A percentile compares a stretch with the other conserved stretches of the same genome.
Evolutionary conservation across 768 basidiomycete species (phyloP).

Genomic region (Strobilomyces confusus): DNA sequence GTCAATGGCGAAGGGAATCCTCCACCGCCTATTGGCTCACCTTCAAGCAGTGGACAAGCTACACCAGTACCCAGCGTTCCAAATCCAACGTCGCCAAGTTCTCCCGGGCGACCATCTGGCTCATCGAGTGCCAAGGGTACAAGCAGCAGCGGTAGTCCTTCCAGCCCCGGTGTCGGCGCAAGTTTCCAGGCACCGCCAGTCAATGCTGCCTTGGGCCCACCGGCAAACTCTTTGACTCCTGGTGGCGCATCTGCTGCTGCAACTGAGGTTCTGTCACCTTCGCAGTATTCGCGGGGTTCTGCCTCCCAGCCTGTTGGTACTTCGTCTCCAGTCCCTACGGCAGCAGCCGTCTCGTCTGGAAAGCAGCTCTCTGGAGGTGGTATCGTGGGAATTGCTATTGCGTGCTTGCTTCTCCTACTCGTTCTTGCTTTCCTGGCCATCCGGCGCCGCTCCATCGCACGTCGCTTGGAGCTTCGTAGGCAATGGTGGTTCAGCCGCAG

Average conservation of each 20-base stretch:
- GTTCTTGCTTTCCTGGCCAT: constrained; percentile 38
- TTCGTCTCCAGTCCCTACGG: constrained; percentile 7
- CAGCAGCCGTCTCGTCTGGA: constrained; percentile 12
- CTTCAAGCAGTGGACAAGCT: constrained; percentile 2
- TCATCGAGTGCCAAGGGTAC: background rate
- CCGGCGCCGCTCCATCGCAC: constrained; percentile 43
- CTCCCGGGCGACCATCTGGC: background rate
- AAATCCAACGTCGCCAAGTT: background rate
- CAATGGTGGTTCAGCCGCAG: constrained; percentile 44
- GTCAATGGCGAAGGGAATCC: background rate
- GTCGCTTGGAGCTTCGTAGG: constrained; percentile 40
- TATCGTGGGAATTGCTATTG: constrained; percentile 43
- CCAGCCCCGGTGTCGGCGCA: background rate
- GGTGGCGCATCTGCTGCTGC: constrained; percentile 1
- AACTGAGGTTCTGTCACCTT: background rate
- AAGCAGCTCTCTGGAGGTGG: constrained; percentile 40
- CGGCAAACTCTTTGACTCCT: background rate
- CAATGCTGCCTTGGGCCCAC: background rate
- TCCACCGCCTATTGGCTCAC: background rate
- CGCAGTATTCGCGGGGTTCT: constrained; percentile 3
- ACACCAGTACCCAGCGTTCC: background rate
- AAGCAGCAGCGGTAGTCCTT: background rate
- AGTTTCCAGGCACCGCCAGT: background rate
- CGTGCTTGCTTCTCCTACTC: constrained; percentile 31
- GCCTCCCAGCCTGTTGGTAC: constrained; percentile 11